phyloP scores from a whole-genome alignment of 2,329 filamentous ascomycete species.

The Aspergillus hortae region DNA sequence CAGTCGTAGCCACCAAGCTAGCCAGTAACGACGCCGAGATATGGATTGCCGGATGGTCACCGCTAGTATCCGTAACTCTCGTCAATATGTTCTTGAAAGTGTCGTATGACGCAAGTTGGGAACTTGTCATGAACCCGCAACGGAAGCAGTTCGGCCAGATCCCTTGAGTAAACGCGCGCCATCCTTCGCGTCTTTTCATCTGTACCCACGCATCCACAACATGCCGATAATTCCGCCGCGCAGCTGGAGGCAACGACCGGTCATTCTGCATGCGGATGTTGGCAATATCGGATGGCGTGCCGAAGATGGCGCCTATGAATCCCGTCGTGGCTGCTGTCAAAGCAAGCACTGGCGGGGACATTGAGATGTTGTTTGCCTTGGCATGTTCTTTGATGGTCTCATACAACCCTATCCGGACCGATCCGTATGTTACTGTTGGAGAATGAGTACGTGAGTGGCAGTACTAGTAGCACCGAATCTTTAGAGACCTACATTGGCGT shows the following conservation, averaged over 20 bases:
- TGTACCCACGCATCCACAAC: slow-evolving; percentile 22
- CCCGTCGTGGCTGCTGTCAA: slow-evolving; percentile 16
- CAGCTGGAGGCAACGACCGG: slow-evolving; percentile 13
- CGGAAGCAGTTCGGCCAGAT: slow-evolving; percentile 75
- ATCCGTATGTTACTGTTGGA: slow-evolving; percentile 21
- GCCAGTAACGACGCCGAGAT: slow-evolving; percentile 74
- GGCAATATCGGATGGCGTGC: slow-evolving; percentile 22
- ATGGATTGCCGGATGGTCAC: slow-evolving; percentile 70
- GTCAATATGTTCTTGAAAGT: slow-evolving; percentile 71
- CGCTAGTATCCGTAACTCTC: slow-evolving; percentile 59
- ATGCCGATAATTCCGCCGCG: slow-evolving; percentile 19
- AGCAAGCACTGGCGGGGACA: slow-evolving; percentile 11
- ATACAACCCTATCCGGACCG: slow-evolving; percentile 23
- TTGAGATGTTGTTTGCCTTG: slow-evolving; percentile 5
- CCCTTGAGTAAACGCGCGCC: slow-evolving; percentile 17
- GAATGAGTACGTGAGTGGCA: too few species aligned
- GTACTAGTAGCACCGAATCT: too few species aligned
- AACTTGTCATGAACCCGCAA: slow-evolving; percentile 83
- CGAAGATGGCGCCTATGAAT: slow-evolving; percentile 20
- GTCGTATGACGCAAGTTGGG: slow-evolving; percentile 81
- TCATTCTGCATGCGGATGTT: slow-evolving; percentile 28
- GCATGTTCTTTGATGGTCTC: slow-evolving; percentile 18
- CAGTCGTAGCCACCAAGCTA: slow-evolving; percentile 77
- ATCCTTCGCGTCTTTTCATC: slow-evolving; percentile 21
- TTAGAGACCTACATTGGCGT: slow-evolving; percentile 14